Base-by-base conservation (phyloP, 2,329 filamentous ascomycete species). In the Aspergillus sp. region DNA sequence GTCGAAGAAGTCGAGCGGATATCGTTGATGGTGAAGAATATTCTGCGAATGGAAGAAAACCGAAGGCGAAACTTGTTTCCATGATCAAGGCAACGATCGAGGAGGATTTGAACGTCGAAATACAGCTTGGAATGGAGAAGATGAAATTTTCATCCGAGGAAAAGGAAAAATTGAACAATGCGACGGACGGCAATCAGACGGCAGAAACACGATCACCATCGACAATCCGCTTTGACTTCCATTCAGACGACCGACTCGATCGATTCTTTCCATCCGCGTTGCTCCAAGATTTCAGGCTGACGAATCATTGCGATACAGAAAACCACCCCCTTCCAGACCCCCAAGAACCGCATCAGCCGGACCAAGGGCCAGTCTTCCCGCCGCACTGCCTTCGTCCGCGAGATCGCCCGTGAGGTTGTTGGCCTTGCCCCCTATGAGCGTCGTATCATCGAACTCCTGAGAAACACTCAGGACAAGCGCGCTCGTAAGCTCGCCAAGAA, bases 381-480 rank as follows among this genome's bases (percentile, higher is more conserved):
- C 87, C 87, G 92, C 73, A 97, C 94, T 69, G 86, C 89, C 70
- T 97, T 99, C 81, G 93, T 97, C 68, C 86, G 94, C 70, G 92
- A 96, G 74, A 88, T 99, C 75, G 90, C 96, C 78, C 95, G 95
- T 85, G 94, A 99, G 83, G 94, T 97, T 77, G 87, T 92, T 78
- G 94, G 89, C 74, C 88, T 94, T 68, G 90, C 90, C 68, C 90
- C 90, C 72, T 94, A 99, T 78, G 94, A 99, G 87, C 93, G 94
- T 79, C 91, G 94, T 75, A 90, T 99, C 69, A 95, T 99, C 76
- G 94, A 99, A 86, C 83, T 99, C 76, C 88, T 99, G 80, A 90
- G 94, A 73, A 99, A 99, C 89, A 88, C 85, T 83, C 95, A 95
- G 84, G 94, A 99, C 82, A 97, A 97, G 90, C 90, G 93, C 80